A percentile compares a stretch with the other conserved stretches of the same genome.
These are phyloP conservation scores for Candida ortonii DNA, from an alignment of 805 yeast species.

Conservation along the genomic window DNA sequence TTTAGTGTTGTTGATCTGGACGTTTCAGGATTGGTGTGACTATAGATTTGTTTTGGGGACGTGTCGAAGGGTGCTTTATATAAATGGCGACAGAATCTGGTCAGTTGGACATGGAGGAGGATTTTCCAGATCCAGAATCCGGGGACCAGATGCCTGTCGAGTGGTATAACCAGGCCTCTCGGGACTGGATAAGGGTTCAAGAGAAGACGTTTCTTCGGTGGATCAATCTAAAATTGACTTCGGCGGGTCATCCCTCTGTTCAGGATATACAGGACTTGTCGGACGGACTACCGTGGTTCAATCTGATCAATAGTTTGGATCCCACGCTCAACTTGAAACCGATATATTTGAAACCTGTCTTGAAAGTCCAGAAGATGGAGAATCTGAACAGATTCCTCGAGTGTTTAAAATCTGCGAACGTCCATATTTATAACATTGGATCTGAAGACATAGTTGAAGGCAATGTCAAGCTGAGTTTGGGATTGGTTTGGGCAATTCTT, in stretches of 20 bases:
- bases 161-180: too few species aligned
- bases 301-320: slow-evolving; percentile 35
- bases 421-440: slow-evolving; percentile 43
- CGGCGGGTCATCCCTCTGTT: slow-evolving; percentile 19
- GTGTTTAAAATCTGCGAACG: slow-evolving; percentile 36
- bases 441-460: slow-evolving; percentile 51
- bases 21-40: too few species aligned
- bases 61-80: too few species aligned
- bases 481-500: slow-evolving; percentile 49
- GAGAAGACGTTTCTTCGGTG: slow-evolving; percentile 49
- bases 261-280: slow-evolving; percentile 35
- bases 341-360: slow-evolving; percentile 37
- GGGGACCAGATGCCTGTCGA: too few species aligned
- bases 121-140: too few species aligned
- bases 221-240: slow-evolving; percentile 40
- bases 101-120: too few species aligned
- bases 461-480: slow-evolving; percentile 44
- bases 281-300: slow-evolving; percentile 40
- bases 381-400: slow-evolving; percentile 43
- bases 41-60: too few species aligned
- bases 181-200: slow-evolving; percentile 44
- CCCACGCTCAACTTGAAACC: slow-evolving; percentile 21
- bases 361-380: slow-evolving; percentile 45
- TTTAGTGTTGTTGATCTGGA: too few species aligned
- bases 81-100: too few species aligned